phyloP scores from a whole-genome alignment of 495 filamentous ascomycete genomes.

The Chaetomium fimeti region DNA sequence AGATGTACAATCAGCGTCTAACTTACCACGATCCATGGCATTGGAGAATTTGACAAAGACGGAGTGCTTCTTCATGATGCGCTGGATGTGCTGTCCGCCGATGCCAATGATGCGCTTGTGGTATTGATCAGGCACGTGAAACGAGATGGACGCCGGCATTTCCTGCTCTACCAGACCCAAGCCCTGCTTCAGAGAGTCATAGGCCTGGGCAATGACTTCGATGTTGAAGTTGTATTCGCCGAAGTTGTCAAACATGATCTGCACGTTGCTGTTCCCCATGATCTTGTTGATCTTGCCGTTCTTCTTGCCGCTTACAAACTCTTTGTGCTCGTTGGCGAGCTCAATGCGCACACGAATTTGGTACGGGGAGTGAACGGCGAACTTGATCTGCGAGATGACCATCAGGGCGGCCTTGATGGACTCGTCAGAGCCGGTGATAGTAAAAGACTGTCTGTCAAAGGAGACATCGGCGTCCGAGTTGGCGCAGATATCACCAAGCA shows the following conservation, averaged over 20 bases:
- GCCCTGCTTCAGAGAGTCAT: conserved; percentile 88
- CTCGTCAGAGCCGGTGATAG: conserved; percentile 92
- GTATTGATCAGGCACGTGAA: conserved; percentile 99
- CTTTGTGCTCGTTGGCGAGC: conserved; percentile 98
- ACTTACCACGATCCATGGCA: conserved; percentile 82
- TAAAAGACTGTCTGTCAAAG: conserved; percentile 91
- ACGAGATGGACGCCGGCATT: conserved; percentile 98
- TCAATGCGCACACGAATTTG: conserved; percentile 97
- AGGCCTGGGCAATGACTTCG: conserved; percentile 86
- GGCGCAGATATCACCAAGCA: conserved; percentile 93
- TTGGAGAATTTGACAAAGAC: conserved; percentile 99
- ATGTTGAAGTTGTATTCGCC: conserved; percentile 99
- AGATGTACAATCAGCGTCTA: neutral
- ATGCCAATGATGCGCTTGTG: conserved; percentile 99
- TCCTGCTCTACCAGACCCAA: conserved; percentile 94
- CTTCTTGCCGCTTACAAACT: conserved; percentile 99
- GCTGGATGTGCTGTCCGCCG: conserved; percentile 96
- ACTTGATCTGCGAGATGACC: conserved; percentile 87
- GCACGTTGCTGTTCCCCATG: conserved; percentile 97
- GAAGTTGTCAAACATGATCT: conserved; percentile 98
- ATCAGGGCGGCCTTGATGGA: conserved; percentile 89
- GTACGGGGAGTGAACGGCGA: conserved; percentile 81
- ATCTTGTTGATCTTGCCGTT: conserved; percentile 99
- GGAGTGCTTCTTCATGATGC: conserved; percentile 99
- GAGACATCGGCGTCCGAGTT: conserved; percentile 93